Base-by-base conservation (phyloP, 2,329 filamentous ascomycete genomes). In the Epichloe baconii region DNA sequence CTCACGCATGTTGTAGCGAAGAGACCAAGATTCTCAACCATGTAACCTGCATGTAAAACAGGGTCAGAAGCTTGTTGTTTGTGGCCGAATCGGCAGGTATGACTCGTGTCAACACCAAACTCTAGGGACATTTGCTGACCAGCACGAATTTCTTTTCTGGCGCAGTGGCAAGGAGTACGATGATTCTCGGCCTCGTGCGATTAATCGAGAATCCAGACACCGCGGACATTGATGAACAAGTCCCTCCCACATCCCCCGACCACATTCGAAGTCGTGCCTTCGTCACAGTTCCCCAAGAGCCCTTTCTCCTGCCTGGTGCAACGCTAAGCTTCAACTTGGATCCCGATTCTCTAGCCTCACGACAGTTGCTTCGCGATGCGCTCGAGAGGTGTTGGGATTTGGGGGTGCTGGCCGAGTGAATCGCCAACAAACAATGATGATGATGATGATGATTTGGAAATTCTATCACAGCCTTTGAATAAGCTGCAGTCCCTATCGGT, bases 281-380 rank as follows among this genome's bases (percentile, higher is more conserved):
- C 44, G 57, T 67, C 14, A 58, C 61, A 0, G 58, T 67, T 0
- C 51, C 65, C 0, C 66, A 68, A 47, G 66, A 67, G 17, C 56
- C 60, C 2, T 48, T 59, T 12, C 34, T 56, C 8, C 31, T 61
- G 2, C 50, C 52, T 0, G 46, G 58, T 15, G 62, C 59, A 0
- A 49, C 54, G 1, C 41, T 61, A 0, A 53, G 55, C 2, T 54
- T 55, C 35, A 60, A 58, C n/a, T 38, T 61, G 5, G 59, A 61
- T 15, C 56, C 57, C 3, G 47, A 49, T 5, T 40, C 17, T 2
- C 43, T 49, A 10, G 53, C 52, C n/a, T 26, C 35, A 2, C 53
- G 56, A 17, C 23, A 45, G n/a, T 8, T 26, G 2, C 19, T 61
- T 34, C 41, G 40, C 19, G 12, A 14, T 14, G 7, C 6, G 21